These are phyloP conservation scores for Antarctomyces pellizariae DNA, from an alignment of 495 filamentous ascomycete species.

Conservation along the genomic window DNA sequence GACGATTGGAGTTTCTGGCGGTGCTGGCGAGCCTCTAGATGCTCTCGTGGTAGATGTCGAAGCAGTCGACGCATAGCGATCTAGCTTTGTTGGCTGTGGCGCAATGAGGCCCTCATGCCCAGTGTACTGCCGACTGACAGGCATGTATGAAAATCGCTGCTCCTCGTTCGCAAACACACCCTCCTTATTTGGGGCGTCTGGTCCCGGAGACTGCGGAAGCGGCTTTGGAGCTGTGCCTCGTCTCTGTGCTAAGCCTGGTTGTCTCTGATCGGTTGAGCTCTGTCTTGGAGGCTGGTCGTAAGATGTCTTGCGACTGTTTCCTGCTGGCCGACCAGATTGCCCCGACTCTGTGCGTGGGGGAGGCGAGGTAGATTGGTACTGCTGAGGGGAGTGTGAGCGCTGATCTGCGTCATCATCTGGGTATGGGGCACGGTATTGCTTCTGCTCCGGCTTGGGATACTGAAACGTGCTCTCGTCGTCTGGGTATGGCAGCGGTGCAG, in stretches of 20 bases:
- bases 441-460: slow-evolving; percentile 15
- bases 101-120: slow-evolving; percentile 3
- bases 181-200: slow-evolving; percentile 44
- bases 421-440: slow-evolving; percentile 21
- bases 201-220: slow-evolving; percentile 51
- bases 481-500: slow-evolving; percentile 50
- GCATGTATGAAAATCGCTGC: slow-evolving; percentile 2
- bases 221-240: slow-evolving; percentile 55
- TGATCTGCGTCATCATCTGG: slow-evolving; percentile 19
- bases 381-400: slow-evolving; percentile 11
- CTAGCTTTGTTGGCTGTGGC: slow-evolving; percentile 22
- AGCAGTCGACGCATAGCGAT: slow-evolving; percentile 65
- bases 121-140: background rate
- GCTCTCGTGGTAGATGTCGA: slow-evolving; percentile 86
- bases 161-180: slow-evolving; percentile 33
- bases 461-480: slow-evolving; percentile 35
- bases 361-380: slow-evolving; percentile 11
- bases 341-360: slow-evolving; percentile 15
- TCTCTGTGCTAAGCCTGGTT: slow-evolving; percentile 37
- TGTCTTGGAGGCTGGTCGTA: slow-evolving; percentile 21
- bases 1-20: slow-evolving; percentile 81
- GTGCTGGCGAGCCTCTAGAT: slow-evolving; percentile 78
- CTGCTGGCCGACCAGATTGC: slow-evolving; percentile 3
- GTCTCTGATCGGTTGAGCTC: slow-evolving; percentile 26
- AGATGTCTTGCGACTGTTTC: slow-evolving; percentile 4